Percentiles rank a stretch among this genome's conserved stretches.
These are phyloP conservation scores for Fulvia fulva DNA, from an alignment of 2,329 filamentous ascomycete species.

Conservation along the genomic window DNA sequence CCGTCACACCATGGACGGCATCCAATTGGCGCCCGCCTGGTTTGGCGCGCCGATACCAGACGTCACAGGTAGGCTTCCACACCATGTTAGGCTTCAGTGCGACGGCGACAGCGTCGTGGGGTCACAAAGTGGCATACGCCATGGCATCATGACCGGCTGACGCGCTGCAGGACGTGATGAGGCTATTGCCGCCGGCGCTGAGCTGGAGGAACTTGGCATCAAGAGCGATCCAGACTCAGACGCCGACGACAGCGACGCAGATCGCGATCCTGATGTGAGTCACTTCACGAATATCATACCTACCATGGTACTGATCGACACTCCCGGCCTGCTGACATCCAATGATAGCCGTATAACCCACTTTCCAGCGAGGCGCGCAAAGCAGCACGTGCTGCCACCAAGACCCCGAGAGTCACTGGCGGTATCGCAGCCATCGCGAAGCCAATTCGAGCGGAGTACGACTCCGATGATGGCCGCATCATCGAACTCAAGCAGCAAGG, in stretches of 20 bases:
- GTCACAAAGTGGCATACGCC: not conserved
- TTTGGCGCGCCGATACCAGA: not conserved
- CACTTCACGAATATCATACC: not conserved
- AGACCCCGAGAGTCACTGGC: slow-evolving; percentile 34
- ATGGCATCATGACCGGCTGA: not conserved
- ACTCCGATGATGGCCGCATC: slow-evolving; percentile 48
- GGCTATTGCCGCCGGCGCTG: slow-evolving; percentile 5
- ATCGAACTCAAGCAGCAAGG: slow-evolving; percentile 41
- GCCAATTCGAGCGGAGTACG: slow-evolving; percentile 41
- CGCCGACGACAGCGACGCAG: not conserved
- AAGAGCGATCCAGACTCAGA: not conserved
- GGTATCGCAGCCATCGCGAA: slow-evolving; percentile 41
- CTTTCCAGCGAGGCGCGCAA: slow-evolving; percentile 14
- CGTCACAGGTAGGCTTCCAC: not conserved
- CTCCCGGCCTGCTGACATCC: not conserved
- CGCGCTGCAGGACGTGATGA: slow-evolving; percentile 6
- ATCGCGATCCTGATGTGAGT: slow-evolving; percentile 6
- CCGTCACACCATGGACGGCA: not conserved
- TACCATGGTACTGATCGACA: not conserved
- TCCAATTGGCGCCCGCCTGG: not conserved
- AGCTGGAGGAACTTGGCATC: slow-evolving; percentile 6
- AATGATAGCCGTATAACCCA: slow-evolving; percentile 14
- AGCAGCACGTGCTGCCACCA: not conserved
- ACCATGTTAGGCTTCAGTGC: not conserved
- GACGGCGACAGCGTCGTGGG: not conserved